A percentile compares a stretch with the other conserved stretches of the same genome.
phyloP scores from a whole-genome alignment of 2,329 filamentous ascomycete genomes.

The Emydomyces testavorans region DNA sequence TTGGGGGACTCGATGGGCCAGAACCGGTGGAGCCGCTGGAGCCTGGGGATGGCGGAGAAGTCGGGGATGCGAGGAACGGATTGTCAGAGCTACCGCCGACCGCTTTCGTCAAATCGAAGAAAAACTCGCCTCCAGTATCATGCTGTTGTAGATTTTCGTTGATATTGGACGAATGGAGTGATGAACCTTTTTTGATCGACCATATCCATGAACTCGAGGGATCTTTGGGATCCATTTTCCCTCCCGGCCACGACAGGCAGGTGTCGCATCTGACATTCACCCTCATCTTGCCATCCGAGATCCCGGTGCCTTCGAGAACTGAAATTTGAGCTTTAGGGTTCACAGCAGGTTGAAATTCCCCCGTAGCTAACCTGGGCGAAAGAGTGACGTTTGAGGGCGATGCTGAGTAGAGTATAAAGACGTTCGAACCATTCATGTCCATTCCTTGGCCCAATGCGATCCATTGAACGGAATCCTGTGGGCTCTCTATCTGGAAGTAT shows the following conservation, averaged over 20 bases:
- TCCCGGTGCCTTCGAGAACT: slow-evolving; percentile 44
- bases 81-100: slow-evolving; percentile 38
- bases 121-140: slow-evolving; percentile 33
- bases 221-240: slow-evolving; percentile 40
- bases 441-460: slow-evolving; percentile 46
- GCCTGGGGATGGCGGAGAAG: neutral
- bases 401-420: slow-evolving; percentile 49
- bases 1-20: neutral
- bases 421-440: slow-evolving; percentile 45
- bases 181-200: slow-evolving; percentile 36
- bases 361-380: slow-evolving; percentile 41
- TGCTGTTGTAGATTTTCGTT: slow-evolving; percentile 38
- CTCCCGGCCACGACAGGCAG: slow-evolving; percentile 43
- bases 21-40: neutral
- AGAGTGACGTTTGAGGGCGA: slow-evolving; percentile 45
- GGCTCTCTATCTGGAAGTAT: slow-evolving; percentile 47
- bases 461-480: slow-evolving; percentile 43
- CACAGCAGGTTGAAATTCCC: slow-evolving; percentile 34
- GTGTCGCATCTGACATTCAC: slow-evolving; percentile 48
- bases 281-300: slow-evolving; percentile 42
- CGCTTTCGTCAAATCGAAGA: slow-evolving; percentile 39
- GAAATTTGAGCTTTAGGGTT: slow-evolving; percentile 36
- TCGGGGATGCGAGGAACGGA: slow-evolving; percentile 19
- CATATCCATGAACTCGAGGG: slow-evolving; percentile 42
- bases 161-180: slow-evolving; percentile 39